Evolutionary conservation across 371 early-diverging fungal genomes (phyloP).

Genomic region (Mucor circinelloides): DNA sequence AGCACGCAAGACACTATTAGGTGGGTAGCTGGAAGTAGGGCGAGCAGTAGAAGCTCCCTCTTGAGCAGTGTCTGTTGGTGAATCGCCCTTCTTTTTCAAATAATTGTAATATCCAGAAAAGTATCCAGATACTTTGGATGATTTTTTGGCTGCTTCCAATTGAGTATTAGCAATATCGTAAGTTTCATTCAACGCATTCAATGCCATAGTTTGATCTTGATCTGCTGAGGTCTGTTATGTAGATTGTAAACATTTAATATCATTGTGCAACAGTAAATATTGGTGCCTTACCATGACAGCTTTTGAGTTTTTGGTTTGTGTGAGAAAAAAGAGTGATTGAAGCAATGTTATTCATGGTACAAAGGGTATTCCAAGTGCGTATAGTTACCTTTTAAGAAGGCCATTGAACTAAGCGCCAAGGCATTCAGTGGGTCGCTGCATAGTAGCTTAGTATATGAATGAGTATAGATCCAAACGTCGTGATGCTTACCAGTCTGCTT

Average conservation of each 20-base stretch:
- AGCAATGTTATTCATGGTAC: background rate
- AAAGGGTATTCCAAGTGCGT: background rate
- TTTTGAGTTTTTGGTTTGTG: conserved; percentile 7
- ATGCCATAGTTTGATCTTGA: conserved; percentile 49
- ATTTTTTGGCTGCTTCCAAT: conserved; percentile 31
- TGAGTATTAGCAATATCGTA: conserved; percentile 50
- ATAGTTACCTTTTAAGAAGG: conserved; percentile 31
- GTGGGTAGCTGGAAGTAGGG: conserved; percentile 28
- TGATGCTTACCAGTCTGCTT: conserved; percentile 22
- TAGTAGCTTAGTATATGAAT: background rate
- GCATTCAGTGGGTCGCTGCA: conserved; percentile 44
- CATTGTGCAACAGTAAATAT: background rate
- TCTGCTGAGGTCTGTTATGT: conserved; percentile 47
- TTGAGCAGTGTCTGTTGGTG: background rate
- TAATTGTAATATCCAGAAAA: conserved; percentile 38
- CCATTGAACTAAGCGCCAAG: conserved; percentile 47
- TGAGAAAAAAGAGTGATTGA: conserved; percentile 19
- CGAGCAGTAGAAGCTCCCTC: background rate
- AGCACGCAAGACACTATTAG: conserved; percentile 62
- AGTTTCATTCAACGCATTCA: conserved; percentile 38
- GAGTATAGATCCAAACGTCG: background rate
- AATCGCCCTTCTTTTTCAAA: conserved; percentile 8
- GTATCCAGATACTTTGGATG: conserved; percentile 30
- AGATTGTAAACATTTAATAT: background rate
- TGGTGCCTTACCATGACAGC: conserved; percentile 24